Evolutionary conservation across 257 asterid genomes (phyloP).

Genomic region (Penstemon newberryi): DNA sequence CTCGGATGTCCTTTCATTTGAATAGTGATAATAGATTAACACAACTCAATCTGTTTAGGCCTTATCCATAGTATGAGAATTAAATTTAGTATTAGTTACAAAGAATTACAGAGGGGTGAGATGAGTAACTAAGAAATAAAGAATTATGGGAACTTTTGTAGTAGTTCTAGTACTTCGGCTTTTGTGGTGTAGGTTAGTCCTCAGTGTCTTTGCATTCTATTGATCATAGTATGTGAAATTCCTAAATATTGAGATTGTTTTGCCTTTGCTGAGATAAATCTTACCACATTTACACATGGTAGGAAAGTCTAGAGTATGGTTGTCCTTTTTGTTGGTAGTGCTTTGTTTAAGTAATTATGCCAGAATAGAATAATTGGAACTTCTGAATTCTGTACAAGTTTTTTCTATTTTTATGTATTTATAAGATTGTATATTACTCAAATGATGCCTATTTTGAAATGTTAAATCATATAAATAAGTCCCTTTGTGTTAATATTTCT

Average conservation of each 20-base stretch:
- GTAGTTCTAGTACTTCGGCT: background rate
- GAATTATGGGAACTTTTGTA: background rate
- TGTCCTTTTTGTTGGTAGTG: background rate
- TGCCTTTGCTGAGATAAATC: background rate
- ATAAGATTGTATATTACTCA: background rate
- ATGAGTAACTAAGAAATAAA: background rate
- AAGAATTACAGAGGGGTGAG: background rate
- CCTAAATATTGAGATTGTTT: background rate
- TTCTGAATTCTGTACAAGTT: background rate
- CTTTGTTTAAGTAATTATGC: background rate
- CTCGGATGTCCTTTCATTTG: constrained; percentile 2
- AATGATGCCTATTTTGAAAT: background rate
- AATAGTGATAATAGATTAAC: background rate
- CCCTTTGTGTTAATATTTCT: background rate
- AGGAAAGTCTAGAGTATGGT: background rate
- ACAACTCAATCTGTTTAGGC: no score
- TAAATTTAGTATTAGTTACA: background rate
- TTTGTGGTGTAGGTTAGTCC: background rate
- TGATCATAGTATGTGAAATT: background rate
- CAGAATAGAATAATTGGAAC: background rate
- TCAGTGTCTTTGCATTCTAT: background rate
- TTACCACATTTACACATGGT: background rate
- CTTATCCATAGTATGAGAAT: no score
- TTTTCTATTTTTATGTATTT: background rate
- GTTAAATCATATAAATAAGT: background rate